Conservation (phyloP, 2,329 filamentous ascomycete species). For the Lojkania enalia region DNA sequence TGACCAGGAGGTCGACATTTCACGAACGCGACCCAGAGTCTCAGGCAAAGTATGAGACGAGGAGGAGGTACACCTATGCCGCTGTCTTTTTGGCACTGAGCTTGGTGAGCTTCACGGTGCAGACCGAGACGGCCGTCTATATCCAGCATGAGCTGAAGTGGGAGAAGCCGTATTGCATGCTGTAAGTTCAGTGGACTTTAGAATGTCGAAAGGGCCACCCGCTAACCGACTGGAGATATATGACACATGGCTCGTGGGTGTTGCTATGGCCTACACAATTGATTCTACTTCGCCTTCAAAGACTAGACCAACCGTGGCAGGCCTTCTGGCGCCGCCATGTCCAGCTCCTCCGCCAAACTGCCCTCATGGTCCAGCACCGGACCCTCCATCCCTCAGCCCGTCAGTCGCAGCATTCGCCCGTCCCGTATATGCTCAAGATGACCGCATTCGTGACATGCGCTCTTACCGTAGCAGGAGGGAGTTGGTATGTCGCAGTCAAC, state of each 20-base stretch:
- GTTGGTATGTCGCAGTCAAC: constrained; percentile 95
- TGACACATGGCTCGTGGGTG: constrained; percentile 93
- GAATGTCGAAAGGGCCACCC: too few relatives aligned
- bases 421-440: constrained; percentile 76
- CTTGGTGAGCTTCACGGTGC: constrained; percentile 84
- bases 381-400: constrained; percentile 66
- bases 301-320: constrained; percentile 75
- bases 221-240: constrained; percentile 56
- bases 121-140: constrained; percentile 94
- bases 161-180: constrained; percentile 99
- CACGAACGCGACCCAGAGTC: constrained; percentile 75
- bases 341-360: constrained; percentile 65
- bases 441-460: constrained; percentile 83
- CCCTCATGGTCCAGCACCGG: constrained; percentile 83
- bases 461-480: constrained; percentile 85
- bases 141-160: constrained; percentile 90
- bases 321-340: constrained; percentile 81
- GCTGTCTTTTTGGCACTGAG: constrained; percentile 80
- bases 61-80: constrained; percentile 84
- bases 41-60: constrained; percentile 66
- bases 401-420: constrained; percentile 55
- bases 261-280: constrained; percentile 88
- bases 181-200: constrained; percentile 64
- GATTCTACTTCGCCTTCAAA: constrained; percentile 75
- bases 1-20: constrained; percentile 67